Conservation (phyloP, 2,329 filamentous ascomycete genomes). For the Dothideomycetes sp. region DNA sequence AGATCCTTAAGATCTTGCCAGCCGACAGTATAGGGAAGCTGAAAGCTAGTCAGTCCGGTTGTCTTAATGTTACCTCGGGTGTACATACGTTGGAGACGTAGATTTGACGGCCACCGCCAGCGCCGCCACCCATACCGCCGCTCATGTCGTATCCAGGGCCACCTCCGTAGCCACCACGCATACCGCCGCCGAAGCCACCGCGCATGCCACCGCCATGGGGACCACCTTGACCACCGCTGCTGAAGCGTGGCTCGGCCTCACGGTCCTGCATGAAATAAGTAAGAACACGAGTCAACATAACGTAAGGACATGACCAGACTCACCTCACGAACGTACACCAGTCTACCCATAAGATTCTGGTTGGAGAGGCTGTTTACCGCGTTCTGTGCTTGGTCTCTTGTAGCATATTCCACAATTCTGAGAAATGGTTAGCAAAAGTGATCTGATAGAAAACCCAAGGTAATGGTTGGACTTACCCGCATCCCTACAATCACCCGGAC, state of each 20-base stretch:
- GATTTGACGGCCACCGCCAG: conserved; percentile 73
- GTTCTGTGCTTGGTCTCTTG: conserved; percentile 95
- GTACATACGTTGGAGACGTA: conserved; percentile 94
- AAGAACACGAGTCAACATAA: not conserved
- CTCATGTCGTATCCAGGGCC: conserved; percentile 40
- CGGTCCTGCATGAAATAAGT: conserved; percentile 58
- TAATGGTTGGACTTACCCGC: conserved; percentile 65
- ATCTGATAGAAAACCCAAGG: conserved; percentile 4
- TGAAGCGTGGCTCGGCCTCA: conserved; percentile 95
- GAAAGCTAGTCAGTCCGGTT: conserved; percentile 23
- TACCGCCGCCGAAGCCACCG: conserved; percentile 45
- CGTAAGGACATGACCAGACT: conserved; percentile 15
- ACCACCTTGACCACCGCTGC: conserved; percentile 48
- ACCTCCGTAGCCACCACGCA: conserved; percentile 39
- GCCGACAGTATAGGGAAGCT: conserved; percentile 95
- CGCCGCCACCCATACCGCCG: conserved; percentile 42
- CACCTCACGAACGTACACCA: conserved; percentile 98
- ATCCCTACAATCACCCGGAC: conserved; percentile 95
- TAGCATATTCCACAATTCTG: conserved; percentile 99
- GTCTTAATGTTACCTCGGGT: conserved; percentile 17
- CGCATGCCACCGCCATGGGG: conserved; percentile 27
- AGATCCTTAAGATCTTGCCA: conserved; percentile 99
- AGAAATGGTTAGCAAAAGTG: conserved; percentile 25
- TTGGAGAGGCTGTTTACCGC: conserved; percentile 97
- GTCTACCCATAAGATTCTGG: conserved; percentile 95